Base-by-base conservation (phyloP, 2,329 filamentous ascomycete species). In the Trichoderma asperellum region DNA sequence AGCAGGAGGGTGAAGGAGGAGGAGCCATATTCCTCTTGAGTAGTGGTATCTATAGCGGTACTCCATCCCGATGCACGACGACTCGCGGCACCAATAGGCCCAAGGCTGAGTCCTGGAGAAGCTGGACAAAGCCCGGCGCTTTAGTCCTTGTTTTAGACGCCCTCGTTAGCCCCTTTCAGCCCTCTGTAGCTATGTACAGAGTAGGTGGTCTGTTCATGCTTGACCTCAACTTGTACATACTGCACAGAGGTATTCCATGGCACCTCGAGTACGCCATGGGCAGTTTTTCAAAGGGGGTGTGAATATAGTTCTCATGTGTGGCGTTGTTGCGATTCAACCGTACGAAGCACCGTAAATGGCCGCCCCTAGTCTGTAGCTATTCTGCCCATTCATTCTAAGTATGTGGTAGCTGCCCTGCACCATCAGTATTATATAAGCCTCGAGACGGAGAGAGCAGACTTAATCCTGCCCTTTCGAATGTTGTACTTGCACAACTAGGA, bases 151-250 rank as follows among this genome's bases (percentile, higher is more conserved):
- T 43, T 14, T 52, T 40, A 32, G 57, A 52, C 24, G 24, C 55
- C 52, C 27, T 43, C 40, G 29, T 40, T 59, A 67, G 55, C 40
- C 43, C 29, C 58, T 63, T 65, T 58, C 37, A 35, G 52, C 53
- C 57, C 29, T 32, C 43, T 29, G 29, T 57, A 18, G 40, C 5
- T 7, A 43, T n/a, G 40, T 43, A 8, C 18, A 43, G 40, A 43
- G 40, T 43, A 43, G 14, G 37, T 24, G 24, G 7, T 10, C 49
- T 12, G n/a, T 53, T 53, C 24, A 24, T 32, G 27, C 53, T 34
- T 32, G 16, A 56, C 12, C 29, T 18, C 32, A 29, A 24, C 10
- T 56, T n/a, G n/a, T n/a, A n/a, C n/a, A n/a, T n/a, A 47, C 40
- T 40, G 37, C 37, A 18, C 4, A 24, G 24, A 24, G 24, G 14